phyloP scores from a whole-genome alignment of 192 early-diverging fungal genomes.

The Mortierella hygrophila region DNA sequence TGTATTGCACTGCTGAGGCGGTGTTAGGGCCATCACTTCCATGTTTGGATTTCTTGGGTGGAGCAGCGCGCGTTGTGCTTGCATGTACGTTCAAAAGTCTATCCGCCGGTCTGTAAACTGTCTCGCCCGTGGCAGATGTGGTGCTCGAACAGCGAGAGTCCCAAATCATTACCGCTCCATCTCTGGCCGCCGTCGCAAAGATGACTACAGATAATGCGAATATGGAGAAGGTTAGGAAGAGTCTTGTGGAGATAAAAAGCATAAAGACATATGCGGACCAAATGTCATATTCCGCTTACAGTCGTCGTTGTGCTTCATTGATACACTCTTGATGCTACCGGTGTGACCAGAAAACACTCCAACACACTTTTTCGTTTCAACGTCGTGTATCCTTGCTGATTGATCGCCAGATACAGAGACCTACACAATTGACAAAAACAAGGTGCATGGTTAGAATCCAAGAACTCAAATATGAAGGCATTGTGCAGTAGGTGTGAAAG shows the following conservation, averaged over 20 bases:
- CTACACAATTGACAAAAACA: constrained; percentile 28
- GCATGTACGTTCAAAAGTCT: constrained; percentile 37
- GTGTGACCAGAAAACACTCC: constrained; percentile 74
- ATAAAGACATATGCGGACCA: background rate
- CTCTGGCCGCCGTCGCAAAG: constrained; percentile 78
- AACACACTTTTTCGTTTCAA: constrained; percentile 67
- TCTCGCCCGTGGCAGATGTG: constrained; percentile 47
- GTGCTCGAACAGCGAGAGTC: constrained; percentile 75
- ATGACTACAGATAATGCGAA: constrained; percentile 58
- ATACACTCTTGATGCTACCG: constrained; percentile 78
- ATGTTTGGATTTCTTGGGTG: constrained; percentile 39
- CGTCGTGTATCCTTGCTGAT: constrained; percentile 80
- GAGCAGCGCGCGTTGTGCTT: constrained; percentile 14
- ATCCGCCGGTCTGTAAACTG: constrained; percentile 35
- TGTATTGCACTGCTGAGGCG: constrained; percentile 68
- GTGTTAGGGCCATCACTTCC: constrained; percentile 46
- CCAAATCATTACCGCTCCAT: constrained; percentile 83
- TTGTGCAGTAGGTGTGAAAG: background rate
- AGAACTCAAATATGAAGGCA: background rate
- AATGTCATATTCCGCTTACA: constrained; percentile 58
- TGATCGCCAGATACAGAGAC: constrained; percentile 85
- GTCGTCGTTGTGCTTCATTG: constrained; percentile 67
- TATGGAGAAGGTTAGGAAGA: background rate
- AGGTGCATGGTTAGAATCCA: background rate
- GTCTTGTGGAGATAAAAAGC: background rate